phyloP scores from a whole-genome alignment of 345 rosid genomes.

The Citrus inodora region DNA sequence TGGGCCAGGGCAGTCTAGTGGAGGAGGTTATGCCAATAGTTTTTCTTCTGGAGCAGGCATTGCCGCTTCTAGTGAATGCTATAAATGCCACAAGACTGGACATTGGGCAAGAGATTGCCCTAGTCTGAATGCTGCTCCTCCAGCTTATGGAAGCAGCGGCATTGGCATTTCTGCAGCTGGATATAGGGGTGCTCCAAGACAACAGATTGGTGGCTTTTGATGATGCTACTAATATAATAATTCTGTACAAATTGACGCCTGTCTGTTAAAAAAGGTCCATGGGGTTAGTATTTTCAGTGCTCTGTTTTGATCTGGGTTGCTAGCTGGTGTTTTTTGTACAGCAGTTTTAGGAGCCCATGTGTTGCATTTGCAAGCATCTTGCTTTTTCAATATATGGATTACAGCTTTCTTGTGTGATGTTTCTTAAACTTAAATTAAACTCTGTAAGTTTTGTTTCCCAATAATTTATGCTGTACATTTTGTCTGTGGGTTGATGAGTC shows the following conservation, averaged over 20 bases:
- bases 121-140: conserved; percentile 26
- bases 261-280: not conserved
- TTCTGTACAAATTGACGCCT: conserved; percentile 5
- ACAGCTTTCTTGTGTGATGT: not conserved
- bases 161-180: conserved; percentile 35
- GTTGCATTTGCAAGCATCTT: not conserved
- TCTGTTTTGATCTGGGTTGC: not conserved
- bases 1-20: conserved; percentile 40
- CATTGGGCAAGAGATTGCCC: conserved; percentile 76
- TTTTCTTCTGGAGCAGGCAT: conserved; percentile 28
- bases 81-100: conserved; percentile 57
- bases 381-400: not conserved
- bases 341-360: not conserved
- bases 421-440: not conserved
- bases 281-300: not conserved
- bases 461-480: not conserved
- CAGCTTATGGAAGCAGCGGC: conserved; percentile 41
- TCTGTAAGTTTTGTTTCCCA: not conserved
- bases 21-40: conserved; percentile 30
- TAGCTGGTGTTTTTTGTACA: not conserved
- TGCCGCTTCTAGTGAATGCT: conserved; percentile 40
- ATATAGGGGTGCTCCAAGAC: conserved; percentile 43
- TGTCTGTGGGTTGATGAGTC: not conserved
- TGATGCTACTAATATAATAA: not conserved
- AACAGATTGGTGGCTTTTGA: conserved; percentile 50